Percentiles rank a stretch among this genome's conserved stretches.
Evolutionary conservation across 2,329 filamentous ascomycete species (phyloP).

Genomic region (Cytospora piceae): DNA sequence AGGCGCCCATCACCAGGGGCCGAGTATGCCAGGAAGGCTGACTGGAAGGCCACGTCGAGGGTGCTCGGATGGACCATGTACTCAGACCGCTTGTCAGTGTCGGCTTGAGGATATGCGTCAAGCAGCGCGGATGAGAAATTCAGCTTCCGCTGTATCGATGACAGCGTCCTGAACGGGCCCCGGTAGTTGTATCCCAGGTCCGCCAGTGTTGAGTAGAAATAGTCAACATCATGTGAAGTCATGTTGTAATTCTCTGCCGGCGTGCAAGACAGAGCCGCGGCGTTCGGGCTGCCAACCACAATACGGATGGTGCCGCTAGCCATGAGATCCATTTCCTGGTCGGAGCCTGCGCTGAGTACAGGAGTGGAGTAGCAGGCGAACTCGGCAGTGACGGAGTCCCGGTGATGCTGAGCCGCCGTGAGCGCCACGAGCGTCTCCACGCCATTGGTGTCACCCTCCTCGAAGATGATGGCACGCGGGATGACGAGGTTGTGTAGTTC

Average conservation of each 20-base stretch:
- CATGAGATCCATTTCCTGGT: neutral
- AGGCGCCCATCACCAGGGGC: slow-evolving; percentile 19
- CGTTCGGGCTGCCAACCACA: neutral
- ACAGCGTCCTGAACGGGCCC: slow-evolving; percentile 20
- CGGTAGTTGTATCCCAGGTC: slow-evolving; percentile 28
- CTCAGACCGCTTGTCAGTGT: neutral
- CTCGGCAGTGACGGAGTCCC: slow-evolving; percentile 1
- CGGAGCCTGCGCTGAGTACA: neutral
- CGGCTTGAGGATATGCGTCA: neutral
- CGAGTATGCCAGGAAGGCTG: slow-evolving; percentile 11
- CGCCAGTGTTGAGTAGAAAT: slow-evolving; percentile 25
- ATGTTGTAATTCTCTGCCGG: slow-evolving; percentile 5
- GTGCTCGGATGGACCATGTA: slow-evolving; percentile 24
- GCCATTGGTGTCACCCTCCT: neutral
- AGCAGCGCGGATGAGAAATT: slow-evolving; percentile 2
- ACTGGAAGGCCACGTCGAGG: slow-evolving; percentile 25
- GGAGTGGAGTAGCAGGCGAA: slow-evolving; percentile 8
- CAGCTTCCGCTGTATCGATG: slow-evolving; percentile 5
- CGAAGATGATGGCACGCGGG: neutral
- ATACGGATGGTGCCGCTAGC: neutral
- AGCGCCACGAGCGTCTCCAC: neutral
- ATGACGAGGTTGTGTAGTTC: slow-evolving; percentile 34
- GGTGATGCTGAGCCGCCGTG: too few species aligned
- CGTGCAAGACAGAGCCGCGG: neutral
- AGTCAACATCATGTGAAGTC: slow-evolving; percentile 15